These are phyloP conservation scores for Irpex lacteus DNA, from an alignment of 1,284 basidiomycete species.

Conservation along the genomic window DNA sequence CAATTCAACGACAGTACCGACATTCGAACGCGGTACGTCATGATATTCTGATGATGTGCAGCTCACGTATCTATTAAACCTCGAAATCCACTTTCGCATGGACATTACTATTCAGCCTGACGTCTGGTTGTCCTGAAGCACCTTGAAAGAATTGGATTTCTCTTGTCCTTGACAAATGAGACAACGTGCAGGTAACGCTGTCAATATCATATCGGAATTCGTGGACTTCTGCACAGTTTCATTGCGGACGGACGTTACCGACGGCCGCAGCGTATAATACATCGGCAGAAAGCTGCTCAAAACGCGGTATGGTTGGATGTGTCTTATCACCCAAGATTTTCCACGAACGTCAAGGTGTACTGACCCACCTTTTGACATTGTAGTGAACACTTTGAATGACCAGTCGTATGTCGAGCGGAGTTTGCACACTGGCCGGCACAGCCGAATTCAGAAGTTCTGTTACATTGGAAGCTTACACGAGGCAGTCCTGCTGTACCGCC, in stretches of 20 bases:
- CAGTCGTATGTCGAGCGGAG: not conserved
- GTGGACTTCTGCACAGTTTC: not conserved
- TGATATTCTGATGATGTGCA: not conserved
- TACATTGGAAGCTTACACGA: too few relatives aligned
- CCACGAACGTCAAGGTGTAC: too few relatives aligned
- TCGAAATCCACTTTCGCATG: not conserved
- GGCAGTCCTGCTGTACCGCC: not conserved
- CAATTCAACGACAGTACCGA: not conserved
- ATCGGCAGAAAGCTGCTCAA: not conserved
- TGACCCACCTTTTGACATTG: too few relatives aligned
- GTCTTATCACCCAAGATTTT: too few relatives aligned
- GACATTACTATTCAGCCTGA: not conserved
- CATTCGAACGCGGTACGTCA: not conserved
- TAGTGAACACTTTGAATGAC: too few relatives aligned
- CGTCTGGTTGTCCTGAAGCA: not conserved
- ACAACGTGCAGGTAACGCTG: not conserved
- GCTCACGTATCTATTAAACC: not conserved
- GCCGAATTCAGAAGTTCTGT: not conserved
- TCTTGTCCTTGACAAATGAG: not conserved
- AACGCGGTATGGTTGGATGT: not conserved
- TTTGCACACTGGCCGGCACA: not conserved
- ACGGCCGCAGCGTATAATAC: not conserved
- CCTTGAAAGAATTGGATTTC: not conserved
- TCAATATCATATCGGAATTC: not conserved
- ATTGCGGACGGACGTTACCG: not conserved